Evolutionary conservation across 2,329 filamentous ascomycete genomes (phyloP).

Genomic region (Chaetomiaceae sp.): DNA sequence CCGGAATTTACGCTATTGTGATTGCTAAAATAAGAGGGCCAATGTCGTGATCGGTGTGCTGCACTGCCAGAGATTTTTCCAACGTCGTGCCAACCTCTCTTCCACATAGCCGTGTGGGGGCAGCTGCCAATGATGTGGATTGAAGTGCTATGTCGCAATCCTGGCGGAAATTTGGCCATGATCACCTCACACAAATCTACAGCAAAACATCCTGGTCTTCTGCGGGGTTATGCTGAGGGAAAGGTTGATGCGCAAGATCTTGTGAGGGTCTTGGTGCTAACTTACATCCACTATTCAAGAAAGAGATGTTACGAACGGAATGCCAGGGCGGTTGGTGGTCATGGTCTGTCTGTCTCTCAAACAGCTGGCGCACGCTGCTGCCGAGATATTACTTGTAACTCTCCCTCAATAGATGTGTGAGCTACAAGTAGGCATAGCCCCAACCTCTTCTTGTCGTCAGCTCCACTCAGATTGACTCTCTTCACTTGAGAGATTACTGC

Average conservation of each 20-base stretch:
- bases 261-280: no score
- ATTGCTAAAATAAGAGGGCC: neutral
- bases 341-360: neutral
- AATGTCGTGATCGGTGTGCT: slow-evolving; percentile 8
- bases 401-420: neutral
- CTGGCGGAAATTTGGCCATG: slow-evolving; percentile 11
- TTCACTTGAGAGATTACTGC: no score
- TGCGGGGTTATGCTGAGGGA: neutral
- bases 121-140: slow-evolving; percentile 6
- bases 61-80: neutral
- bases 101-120: slow-evolving; percentile 1
- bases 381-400: neutral
- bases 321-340: no score
- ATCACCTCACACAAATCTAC: neutral
- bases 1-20: neutral
- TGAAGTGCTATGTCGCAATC: slow-evolving; percentile 9
- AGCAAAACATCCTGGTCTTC: neutral
- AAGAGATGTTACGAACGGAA: neutral
- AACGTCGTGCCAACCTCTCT: neutral
- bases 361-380: neutral
- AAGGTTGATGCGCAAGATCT: neutral
- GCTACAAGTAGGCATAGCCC: neutral
- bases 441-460: neutral
- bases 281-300: neutral
- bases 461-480: no score